Base-by-base conservation (phyloP, 2,329 filamentous ascomycete genomes). In the Arthrobotrys iridis region DNA sequence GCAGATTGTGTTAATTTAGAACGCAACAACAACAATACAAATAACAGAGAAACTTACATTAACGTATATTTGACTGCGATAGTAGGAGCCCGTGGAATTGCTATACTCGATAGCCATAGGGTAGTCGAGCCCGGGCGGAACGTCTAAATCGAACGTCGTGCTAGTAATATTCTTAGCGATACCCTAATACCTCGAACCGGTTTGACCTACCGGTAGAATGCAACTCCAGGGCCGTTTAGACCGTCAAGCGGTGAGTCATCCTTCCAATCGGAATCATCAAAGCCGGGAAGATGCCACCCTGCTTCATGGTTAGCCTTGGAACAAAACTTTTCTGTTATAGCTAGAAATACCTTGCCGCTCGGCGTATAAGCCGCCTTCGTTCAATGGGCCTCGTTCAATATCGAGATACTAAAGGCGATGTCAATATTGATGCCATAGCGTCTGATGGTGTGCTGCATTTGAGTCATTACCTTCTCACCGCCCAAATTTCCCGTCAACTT, bases 401-500 rank as follows among this genome's bases (percentile, higher is more conserved):
- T 91, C 89, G 3, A 80, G 77, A 80, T 90, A 90, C 77, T 78
- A 50, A 4, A 71, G 7, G 4, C 15, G 1, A 46, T 13, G 4
- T 60, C 26, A 48, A 24, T n/a, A 13, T 41, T 33, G 40, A 40
- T 18, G 41, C 11, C n/a, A 45, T 40, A 40, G 13, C 13, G 22
- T 22, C 40, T 30, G 24, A 24, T n/a, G 24, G 37, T n/a, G n/a
- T n/a, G n/a, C n/a, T n/a, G n/a, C n/a, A n/a, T n/a, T n/a, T n/a
- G 40, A 2, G 13, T 6, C 22, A 22, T 57, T 72, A 77, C 77
- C 59, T 86, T 81, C 78, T 91, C 89, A 11, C 88, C 89, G 4
- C 88, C 88, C 0, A 91, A 83, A 70, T 91, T 91, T 5, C 89
- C 89, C 0, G 89, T 90, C 0, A 91, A 79, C 79, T 90, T 91